A percentile compares a stretch with the other conserved stretches of the same genome.
Evolutionary conservation across 768 basidiomycete genomes (phyloP).

Genomic region (Lentinula edodes): DNA sequence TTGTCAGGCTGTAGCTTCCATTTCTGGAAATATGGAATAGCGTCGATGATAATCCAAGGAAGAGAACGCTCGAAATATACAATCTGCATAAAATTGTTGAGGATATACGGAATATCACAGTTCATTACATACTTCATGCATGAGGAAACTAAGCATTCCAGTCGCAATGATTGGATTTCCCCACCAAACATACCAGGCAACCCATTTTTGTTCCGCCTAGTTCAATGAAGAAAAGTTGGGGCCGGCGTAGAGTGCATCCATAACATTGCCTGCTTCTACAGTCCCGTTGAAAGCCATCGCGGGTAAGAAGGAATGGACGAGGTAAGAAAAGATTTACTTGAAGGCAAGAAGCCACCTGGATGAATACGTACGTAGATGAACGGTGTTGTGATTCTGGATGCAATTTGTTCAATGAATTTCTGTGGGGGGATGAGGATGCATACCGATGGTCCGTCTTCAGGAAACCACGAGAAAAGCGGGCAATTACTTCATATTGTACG

Average conservation of each 20-base stretch:
- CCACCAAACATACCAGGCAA: conserved; percentile 81
- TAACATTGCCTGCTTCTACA: conserved; percentile 23
- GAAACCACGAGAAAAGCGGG: not conserved
- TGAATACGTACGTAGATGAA: conserved; percentile 26
- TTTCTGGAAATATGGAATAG: conserved; percentile 86
- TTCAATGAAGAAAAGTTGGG: conserved; percentile 56
- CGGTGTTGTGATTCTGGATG: conserved; percentile 5
- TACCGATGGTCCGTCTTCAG: conserved; percentile 4
- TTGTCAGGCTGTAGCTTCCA: conserved; percentile 94
- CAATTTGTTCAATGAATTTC: not conserved
- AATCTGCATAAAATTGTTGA: conserved; percentile 40
- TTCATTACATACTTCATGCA: conserved; percentile 77
- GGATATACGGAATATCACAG: conserved; percentile 1
- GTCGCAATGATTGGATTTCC: conserved; percentile 92
- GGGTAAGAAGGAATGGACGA: not conserved
- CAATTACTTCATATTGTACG: not conserved
- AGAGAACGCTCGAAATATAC: conserved; percentile 96
- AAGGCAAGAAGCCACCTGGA: conserved; percentile 15
- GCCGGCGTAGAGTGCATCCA: conserved; percentile 46
- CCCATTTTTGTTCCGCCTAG: conserved; percentile 80
- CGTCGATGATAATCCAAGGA: conserved; percentile 95
- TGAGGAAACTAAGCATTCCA: conserved; percentile 83
- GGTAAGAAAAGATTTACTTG: not conserved
- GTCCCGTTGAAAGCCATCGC: conserved; percentile 31
- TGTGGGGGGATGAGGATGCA: not conserved